phyloP scores from a whole-genome alignment of 208 protist species.

The Porcisia hertigi region DNA sequence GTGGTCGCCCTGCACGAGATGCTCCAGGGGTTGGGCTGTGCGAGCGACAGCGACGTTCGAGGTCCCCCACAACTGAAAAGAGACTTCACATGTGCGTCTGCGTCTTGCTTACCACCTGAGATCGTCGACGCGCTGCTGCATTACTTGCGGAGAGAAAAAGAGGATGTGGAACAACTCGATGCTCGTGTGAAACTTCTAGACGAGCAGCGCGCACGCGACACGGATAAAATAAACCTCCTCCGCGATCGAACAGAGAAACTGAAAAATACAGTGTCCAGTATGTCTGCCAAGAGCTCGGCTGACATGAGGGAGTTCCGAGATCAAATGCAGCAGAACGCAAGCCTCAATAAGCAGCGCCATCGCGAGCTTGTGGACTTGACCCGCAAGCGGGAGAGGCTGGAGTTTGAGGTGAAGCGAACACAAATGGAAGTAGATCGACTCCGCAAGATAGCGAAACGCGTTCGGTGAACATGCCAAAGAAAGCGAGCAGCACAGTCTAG shows the following conservation, averaged over 20 bases:
- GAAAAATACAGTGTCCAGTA: conserved; percentile 33
- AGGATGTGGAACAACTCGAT: conserved; percentile 20
- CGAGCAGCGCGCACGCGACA: conserved; percentile 20
- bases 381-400: conserved; percentile 67
- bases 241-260: conserved; percentile 44
- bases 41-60: neutral
- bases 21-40: conserved; percentile 16
- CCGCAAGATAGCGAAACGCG: conserved; percentile 69
- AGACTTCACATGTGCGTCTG: neutral
- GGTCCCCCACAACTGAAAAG: neutral
- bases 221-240: conserved; percentile 31
- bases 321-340: conserved; percentile 44
- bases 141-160: conserved; percentile 35
- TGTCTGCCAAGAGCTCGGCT: conserved; percentile 64
- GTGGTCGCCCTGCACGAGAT: conserved; percentile 36
- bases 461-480: conserved; percentile 23
- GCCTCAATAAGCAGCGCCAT: conserved; percentile 43
- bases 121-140: conserved; percentile 38
- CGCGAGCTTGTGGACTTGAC: conserved; percentile 56
- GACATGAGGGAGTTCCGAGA: conserved; percentile 43
- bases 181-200: conserved; percentile 14
- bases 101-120: conserved; percentile 30
- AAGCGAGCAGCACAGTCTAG: neutral
- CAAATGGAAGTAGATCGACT: conserved; percentile 70
- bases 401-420: conserved; percentile 58